Base-by-base conservation (phyloP, 208 protist genomes). In the Trypanosoma theileri region DNA sequence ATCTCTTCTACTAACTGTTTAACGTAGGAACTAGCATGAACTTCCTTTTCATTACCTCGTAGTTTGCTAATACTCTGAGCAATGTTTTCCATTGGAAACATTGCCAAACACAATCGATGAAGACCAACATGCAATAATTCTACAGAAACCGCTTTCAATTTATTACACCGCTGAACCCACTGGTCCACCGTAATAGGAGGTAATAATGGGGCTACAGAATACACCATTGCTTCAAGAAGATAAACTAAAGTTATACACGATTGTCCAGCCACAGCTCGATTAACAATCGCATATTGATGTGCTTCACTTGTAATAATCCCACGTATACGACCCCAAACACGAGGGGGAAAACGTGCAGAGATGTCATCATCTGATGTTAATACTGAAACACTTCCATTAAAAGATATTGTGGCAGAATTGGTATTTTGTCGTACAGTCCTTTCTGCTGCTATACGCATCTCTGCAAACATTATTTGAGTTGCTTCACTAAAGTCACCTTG, bases 61-160 rank as follows among this genome's bases (percentile, higher is more conserved):
- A 95, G 59, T 86, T 73, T 88, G 24, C 71, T 71, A 60, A 95
- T 88, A 10, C 77, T 80, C 42, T 78, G 73, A 60, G 75, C 80
- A 3, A 82, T 71, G 19, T 40, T 57, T 52, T 88, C 73, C 82
- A 92, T 82, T 13, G 89, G 85, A 65, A 77, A 80, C 50, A 93
- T 78, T 26, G 89, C 89, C 59, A 84, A 80, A 70, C 83, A 84
- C 19, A 95, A 73, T 9, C 89, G 84, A 70, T 95, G 85, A 28
- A 93, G 75, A 63, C 81, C 78, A 59, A 95, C 77, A 70, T 95
- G 86, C 71, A 95, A 73, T 69, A 91, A 59, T 69, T 91, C 86
- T 44, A 84, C 77, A 28, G 79, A 75, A 16, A 77, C 72, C n/a
- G 45, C 56, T 68, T 89, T 81, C 50, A 95, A 59, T 9, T 48